These are phyloP conservation scores for Dimargaris cristalligena DNA, from an alignment of 192 early-diverging fungal species.

Conservation along the genomic window DNA sequence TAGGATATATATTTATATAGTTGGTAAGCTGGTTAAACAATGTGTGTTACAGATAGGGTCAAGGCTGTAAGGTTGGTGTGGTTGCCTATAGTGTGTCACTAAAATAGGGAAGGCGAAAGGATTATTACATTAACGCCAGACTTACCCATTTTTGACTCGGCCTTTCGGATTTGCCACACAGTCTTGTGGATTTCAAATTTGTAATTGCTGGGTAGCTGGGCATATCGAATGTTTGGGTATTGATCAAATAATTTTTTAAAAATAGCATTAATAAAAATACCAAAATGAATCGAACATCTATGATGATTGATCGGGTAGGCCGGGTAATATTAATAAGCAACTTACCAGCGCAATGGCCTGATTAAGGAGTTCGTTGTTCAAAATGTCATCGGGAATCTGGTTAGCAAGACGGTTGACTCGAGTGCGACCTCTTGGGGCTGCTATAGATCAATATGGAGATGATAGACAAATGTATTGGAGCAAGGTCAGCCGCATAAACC, in stretches of 20 bases:
- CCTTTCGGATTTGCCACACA: conserved; percentile 68
- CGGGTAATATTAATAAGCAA: neutral
- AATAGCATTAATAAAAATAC: conserved; percentile 1
- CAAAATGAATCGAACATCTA: conserved; percentile 11
- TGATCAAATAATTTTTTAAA: too few relatives aligned
- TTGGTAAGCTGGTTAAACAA: neutral
- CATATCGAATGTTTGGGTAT: neutral
- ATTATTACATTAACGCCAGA: neutral
- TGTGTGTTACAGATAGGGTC: neutral
- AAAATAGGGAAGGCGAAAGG: neutral
- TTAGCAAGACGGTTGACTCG: conserved; percentile 31
- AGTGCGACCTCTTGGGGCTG: neutral
- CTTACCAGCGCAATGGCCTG: conserved; percentile 55
- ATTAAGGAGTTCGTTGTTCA: conserved; percentile 63
- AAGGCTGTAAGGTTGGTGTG: neutral
- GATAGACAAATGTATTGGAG: neutral
- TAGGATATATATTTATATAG: neutral
- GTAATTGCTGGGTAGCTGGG: conserved; percentile 76
- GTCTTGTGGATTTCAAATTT: conserved; percentile 99
- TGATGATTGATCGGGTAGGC: conserved; percentile 9
- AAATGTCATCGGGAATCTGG: conserved; percentile 72
- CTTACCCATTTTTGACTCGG: conserved; percentile 52
- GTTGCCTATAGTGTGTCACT: neutral
- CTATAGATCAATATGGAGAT: neutral
- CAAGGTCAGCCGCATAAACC: neutral